phyloP scores from a whole-genome alignment of 345 rosid genomes.

The Camelina neglecta region DNA sequence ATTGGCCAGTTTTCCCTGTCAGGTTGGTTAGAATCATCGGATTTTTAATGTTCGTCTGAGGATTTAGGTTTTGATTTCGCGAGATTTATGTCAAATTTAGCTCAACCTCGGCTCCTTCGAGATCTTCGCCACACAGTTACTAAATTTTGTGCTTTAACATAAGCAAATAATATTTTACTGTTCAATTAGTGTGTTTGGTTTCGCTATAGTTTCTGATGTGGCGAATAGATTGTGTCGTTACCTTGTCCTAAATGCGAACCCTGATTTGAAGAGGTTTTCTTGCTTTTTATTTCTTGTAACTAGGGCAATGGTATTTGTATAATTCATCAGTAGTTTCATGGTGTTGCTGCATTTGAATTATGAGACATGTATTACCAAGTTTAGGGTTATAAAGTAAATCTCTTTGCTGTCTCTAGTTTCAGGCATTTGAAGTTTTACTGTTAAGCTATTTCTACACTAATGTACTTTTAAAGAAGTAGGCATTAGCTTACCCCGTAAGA shows the following conservation, averaged over 20 bases:
- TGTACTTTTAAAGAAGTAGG: neutral
- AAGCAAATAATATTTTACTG: neutral
- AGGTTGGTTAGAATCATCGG: conserved; percentile 19
- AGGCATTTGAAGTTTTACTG: conserved; percentile 4
- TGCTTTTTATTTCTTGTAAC: neutral
- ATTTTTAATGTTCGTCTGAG: neutral
- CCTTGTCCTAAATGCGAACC: neutral
- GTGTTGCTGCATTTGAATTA: conserved; percentile 23
- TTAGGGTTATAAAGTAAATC: neutral
- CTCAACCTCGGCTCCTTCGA: conserved; percentile 9
- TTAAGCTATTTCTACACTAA: neutral
- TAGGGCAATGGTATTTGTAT: neutral
- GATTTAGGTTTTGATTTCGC: conserved; percentile 6
- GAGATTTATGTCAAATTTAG: conserved; percentile 31
- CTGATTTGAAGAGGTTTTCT: neutral
- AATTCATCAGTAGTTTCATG: conserved; percentile 8
- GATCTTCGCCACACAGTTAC: conserved; percentile 16
- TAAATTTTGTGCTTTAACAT: neutral
- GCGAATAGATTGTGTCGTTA: neutral
- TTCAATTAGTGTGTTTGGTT: neutral
- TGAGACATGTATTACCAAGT: conserved; percentile 7
- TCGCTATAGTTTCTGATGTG: neutral
- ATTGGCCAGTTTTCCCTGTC: neutral
- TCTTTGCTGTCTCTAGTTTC: conserved; percentile 16
- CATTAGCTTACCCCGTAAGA: neutral